Evolutionary conservation across 805 yeast genomes (phyloP), one percentile per base, ranked within the genome.

Genomic region (Phaffomyces antillensis): DNA sequence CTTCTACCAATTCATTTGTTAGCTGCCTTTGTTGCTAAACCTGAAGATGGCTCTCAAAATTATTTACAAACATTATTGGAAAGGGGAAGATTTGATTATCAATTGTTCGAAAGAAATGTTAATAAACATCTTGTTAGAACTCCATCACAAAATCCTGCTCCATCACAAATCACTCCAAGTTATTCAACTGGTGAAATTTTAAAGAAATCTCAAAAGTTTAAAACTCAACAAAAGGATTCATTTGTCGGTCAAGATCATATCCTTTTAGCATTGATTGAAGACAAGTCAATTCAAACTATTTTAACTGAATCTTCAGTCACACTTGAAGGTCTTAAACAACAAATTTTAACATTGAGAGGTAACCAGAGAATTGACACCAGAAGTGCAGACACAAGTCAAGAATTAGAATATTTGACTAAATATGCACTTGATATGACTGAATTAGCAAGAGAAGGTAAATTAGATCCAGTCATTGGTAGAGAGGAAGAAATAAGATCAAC

Each of bases 391-490:
- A 83, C 97, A 6, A 85, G 91, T 13, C 79, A 84, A 43, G 75
- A 83, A 50, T 79, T 76, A 52, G 99, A 93, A 63, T 93, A 87
- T 58, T 71, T 93, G 56, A 69, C 77, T 49, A 93, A 93, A 63
- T 93, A 93, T 64, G 96, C 98, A 48, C 77, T 84, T 53, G 97
- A 93, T 64, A 76, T 93, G 73, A 93, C 99, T 2, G 95, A 87
- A 57, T 81, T 79, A 63, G 99, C 99, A 11, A 74, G 95, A 52
- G 82, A 85, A 61, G 99, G 99, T 61, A 88, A 86, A 63, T 80
- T 93, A 47, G 99, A 93, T 66, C 99, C 99, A 4, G 99, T 93
- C 37, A 93, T 93, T 61, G 99, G 99, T 45, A 85, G 99, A 70
- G 99, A 93, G 65, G 99, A 93, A 66, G 99, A 93, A 69, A 93